Evolutionary conservation across 2,329 filamentous ascomycete genomes (phyloP).

Genomic region (Neofusicoccum parvum): DNA sequence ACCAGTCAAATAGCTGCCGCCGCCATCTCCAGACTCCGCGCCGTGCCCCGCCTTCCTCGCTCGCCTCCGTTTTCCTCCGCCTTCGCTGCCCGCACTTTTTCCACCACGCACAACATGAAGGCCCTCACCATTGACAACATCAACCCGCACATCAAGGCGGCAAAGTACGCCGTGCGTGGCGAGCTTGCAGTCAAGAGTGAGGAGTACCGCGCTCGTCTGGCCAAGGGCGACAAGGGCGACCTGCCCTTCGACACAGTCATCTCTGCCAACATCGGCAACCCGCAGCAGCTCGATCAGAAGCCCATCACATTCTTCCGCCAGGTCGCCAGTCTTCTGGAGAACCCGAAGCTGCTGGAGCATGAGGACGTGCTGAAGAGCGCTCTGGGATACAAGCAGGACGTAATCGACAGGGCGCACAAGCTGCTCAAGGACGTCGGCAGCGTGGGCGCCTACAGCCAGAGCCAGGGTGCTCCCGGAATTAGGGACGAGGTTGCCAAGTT

Average conservation of each 20-base stretch:
- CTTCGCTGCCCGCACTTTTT: conserved; percentile 4
- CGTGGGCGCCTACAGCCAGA: conserved; percentile 95
- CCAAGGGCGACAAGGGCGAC: conserved; percentile 58
- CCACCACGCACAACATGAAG: conserved; percentile 18
- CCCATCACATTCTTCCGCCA: conserved; percentile 99
- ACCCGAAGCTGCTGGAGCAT: conserved; percentile 81
- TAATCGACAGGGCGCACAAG: conserved; percentile 78
- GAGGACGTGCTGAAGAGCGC: conserved; percentile 73
- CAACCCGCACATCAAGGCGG: conserved; percentile 83
- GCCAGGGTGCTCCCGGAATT: conserved; percentile 83
- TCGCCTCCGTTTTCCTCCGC: conserved; percentile 1
- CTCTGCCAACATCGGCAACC: conserved; percentile 98
- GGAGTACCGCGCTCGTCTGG: conserved; percentile 76
- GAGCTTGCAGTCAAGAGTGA: conserved; percentile 94
- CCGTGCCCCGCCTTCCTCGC: neutral
- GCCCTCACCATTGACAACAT: conserved; percentile 79
- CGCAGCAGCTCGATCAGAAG: conserved; percentile 98
- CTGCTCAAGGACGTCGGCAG: conserved; percentile 83
- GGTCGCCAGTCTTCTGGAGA: conserved; percentile 89
- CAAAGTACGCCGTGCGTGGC: conserved; percentile 94
- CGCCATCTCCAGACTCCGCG: neutral
- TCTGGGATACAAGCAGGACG: conserved; percentile 88
- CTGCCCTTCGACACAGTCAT: conserved; percentile 91
- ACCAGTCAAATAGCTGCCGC: neutral
- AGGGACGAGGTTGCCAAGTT: conserved; percentile 89